phyloP scores from a whole-genome alignment of 2,329 filamentous ascomycete species.

The Fusarium nelsonii region DNA sequence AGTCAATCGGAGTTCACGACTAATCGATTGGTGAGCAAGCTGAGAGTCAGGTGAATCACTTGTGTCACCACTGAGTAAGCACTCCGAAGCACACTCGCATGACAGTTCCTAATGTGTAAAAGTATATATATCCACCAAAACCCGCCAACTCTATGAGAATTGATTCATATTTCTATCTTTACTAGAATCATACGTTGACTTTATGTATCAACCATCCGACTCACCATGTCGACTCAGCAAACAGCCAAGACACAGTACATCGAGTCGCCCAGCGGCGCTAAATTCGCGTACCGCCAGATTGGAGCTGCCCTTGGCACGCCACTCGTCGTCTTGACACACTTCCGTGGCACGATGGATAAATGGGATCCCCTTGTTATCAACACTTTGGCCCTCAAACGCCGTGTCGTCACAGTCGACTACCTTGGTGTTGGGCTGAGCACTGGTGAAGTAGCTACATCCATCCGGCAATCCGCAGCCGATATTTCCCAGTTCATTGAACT shows the following conservation, averaged over 20 bases:
- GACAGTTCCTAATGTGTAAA: not conserved
- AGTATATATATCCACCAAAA: fast-evolving
- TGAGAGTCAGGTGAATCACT: not conserved
- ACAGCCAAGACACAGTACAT: slow-evolving; percentile 12
- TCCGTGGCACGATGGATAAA: slow-evolving; percentile 13
- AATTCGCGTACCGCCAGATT: slow-evolving; percentile 15
- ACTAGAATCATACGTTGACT: too few species aligned
- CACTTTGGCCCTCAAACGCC: not conserved
- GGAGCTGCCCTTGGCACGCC: not conserved
- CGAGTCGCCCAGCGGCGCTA: not conserved
- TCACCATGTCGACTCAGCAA: slow-evolving; percentile 15
- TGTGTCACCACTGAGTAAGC: not conserved
- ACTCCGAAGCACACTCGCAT: not conserved
- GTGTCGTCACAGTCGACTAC: slow-evolving; percentile 10
- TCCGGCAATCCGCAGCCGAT: slow-evolving; percentile 8
- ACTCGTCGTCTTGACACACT: not conserved
- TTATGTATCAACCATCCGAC: too few species aligned
- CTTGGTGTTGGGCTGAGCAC: slow-evolving; percentile 13
- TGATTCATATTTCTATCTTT: too few species aligned
- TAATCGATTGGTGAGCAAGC: not conserved
- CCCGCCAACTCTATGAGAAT: too few species aligned
- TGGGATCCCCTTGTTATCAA: slow-evolving; percentile 21
- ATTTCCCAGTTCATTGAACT: slow-evolving; percentile 1
- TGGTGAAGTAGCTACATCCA: not conserved
- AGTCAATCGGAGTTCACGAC: not conserved